Conservation (phyloP, 2,329 filamentous ascomycete genomes). For the Sporothrix sp. region DNA sequence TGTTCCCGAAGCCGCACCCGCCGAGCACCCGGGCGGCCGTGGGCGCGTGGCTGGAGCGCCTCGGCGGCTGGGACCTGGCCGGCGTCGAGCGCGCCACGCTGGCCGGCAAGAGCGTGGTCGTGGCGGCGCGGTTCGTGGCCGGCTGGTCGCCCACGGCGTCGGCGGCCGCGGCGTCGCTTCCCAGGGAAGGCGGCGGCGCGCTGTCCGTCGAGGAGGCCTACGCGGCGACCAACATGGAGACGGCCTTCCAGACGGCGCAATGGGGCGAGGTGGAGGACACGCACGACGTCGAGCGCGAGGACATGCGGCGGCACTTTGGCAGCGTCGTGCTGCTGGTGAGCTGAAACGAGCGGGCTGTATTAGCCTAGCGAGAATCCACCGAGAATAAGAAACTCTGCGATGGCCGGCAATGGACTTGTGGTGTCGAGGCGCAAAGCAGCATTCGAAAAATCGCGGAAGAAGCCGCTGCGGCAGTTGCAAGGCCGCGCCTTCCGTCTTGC, state of each 20-base stretch:
- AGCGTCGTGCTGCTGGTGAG: constrained; percentile 62
- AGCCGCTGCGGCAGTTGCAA: too few relatives aligned
- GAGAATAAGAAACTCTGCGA: too few relatives aligned
- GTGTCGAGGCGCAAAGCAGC: too few relatives aligned
- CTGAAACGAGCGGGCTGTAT: background rate
- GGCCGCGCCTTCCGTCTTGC: too few relatives aligned
- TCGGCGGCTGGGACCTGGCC: constrained; percentile 73
- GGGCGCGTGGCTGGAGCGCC: constrained; percentile 61
- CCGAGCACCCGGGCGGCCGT: constrained; percentile 69
- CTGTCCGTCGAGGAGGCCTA: constrained; percentile 83
- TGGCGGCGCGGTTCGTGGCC: constrained; percentile 64
- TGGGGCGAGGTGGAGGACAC: constrained; percentile 99
- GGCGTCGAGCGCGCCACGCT: constrained; percentile 75
- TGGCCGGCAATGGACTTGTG: too few relatives aligned
- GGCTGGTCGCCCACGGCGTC: constrained; percentile 75
- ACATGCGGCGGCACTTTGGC: constrained; percentile 77
- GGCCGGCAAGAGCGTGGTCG: constrained; percentile 76
- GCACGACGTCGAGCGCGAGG: constrained; percentile 91
- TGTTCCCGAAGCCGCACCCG: constrained; percentile 65
- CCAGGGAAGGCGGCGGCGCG: constrained; percentile 24
- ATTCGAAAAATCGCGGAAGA: too few relatives aligned
- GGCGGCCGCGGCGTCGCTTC: constrained; percentile 31
- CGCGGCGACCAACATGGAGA: constrained; percentile 68
- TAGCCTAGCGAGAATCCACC: too few relatives aligned
- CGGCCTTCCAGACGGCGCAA: constrained; percentile 76